These are phyloP conservation scores for Austroboletus niveus DNA, from an alignment of 1,284 basidiomycete species.

Conservation along the genomic window DNA sequence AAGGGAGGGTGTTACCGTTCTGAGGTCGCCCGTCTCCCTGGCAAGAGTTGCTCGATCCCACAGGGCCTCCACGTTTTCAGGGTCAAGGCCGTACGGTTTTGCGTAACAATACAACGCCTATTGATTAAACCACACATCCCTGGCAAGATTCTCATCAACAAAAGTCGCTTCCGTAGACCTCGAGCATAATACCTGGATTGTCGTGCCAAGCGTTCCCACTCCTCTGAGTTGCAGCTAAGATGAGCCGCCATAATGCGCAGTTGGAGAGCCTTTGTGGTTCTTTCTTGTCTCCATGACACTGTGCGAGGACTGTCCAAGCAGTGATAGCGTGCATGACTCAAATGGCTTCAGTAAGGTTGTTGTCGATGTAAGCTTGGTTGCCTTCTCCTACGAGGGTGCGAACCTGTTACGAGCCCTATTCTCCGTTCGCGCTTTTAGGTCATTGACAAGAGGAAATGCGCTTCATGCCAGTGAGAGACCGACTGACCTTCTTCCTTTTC, in stretches of 20 bases:
- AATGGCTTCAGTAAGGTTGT: slow-evolving; percentile 67
- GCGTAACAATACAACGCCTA: slow-evolving; percentile 92
- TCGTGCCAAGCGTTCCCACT: slow-evolving; percentile 81
- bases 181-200: slow-evolving; percentile 58
- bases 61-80: slow-evolving; percentile 64
- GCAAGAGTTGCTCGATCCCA: too few relatives aligned
- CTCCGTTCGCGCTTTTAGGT: slow-evolving; percentile 47
- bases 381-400: slow-evolving; percentile 85
- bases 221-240: slow-evolving; percentile 79
- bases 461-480: too few relatives aligned
- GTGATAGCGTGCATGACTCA: slow-evolving; percentile 76
- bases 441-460: too few relatives aligned
- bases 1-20: slow-evolving; percentile 36
- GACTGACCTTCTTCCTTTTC: too few relatives aligned
- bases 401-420: slow-evolving; percentile 67
- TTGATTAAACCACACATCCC: slow-evolving; percentile 51
- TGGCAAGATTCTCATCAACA: slow-evolving; percentile 63
- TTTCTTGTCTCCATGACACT: slow-evolving; percentile 70
- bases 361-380: slow-evolving; percentile 84
- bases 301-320: slow-evolving; percentile 84
- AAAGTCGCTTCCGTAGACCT: neutral
- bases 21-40: slow-evolving; percentile 45
- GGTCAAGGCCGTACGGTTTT: slow-evolving; percentile 80
- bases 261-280: slow-evolving; percentile 74
- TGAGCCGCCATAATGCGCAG: slow-evolving; percentile 90